These are phyloP conservation scores for Penicillium chermesinum DNA, from an alignment of 495 filamentous ascomycete species.

Conservation along the genomic window DNA sequence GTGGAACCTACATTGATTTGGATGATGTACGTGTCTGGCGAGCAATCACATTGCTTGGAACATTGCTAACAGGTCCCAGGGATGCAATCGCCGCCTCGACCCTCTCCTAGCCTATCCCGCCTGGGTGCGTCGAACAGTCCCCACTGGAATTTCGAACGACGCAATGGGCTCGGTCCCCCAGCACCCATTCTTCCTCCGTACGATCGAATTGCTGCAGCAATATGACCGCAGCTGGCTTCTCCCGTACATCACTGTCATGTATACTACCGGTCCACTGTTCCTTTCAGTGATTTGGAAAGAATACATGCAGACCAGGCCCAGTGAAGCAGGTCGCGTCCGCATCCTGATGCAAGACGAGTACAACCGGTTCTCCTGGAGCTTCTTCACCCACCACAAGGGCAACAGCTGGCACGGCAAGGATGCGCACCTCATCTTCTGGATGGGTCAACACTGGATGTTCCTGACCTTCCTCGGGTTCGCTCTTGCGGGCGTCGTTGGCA, in stretches of 20 bases:
- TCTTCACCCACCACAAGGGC: slow-evolving; percentile 70
- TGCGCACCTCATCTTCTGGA: slow-evolving; percentile 73
- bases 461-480: slow-evolving; percentile 61
- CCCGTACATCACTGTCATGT: slow-evolving; percentile 89
- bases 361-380: slow-evolving; percentile 65
- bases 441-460: slow-evolving; percentile 70
- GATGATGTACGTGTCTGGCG: slow-evolving; percentile 64
- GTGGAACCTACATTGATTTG: slow-evolving; percentile 84
- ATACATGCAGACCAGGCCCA: slow-evolving; percentile 49
- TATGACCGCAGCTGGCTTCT: slow-evolving; percentile 75
- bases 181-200: slow-evolving; percentile 75
- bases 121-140: slow-evolving; percentile 74
- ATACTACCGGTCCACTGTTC: slow-evolving; percentile 78
- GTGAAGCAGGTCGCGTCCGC: slow-evolving; percentile 42
- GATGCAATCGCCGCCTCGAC: slow-evolving; percentile 76
- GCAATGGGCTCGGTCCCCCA: slow-evolving; percentile 75
- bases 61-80: slow-evolving; percentile 38
- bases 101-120: slow-evolving; percentile 75
- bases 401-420: slow-evolving; percentile 75
- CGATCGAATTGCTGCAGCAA: slow-evolving; percentile 62
- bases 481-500: slow-evolving; percentile 52
- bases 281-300: slow-evolving; percentile 80
- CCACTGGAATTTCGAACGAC: slow-evolving; percentile 87
- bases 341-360: slow-evolving; percentile 64
- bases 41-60: background rate